Base-by-base conservation (phyloP, 495 filamentous ascomycete genomes). In the Daldinia caldariorum region DNA sequence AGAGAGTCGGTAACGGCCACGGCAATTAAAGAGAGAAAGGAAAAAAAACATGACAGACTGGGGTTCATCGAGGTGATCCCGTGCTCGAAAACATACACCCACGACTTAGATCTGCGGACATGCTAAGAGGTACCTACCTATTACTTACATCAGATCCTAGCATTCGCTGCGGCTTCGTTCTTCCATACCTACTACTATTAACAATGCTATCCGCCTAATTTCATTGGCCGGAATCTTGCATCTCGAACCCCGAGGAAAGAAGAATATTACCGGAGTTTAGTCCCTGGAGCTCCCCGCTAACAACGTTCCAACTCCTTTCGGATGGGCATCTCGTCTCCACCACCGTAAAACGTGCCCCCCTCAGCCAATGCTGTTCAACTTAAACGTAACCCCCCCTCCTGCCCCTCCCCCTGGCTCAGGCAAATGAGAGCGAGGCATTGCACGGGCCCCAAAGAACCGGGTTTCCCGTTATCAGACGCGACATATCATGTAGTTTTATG, bases 81-180 rank as follows among this genome's bases (percentile, higher is more conserved):
- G 50, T 32, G 31, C 50, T 31, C n/a, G 50, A 29, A 26, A n/a
- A 22, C 18, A 47, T 47, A 47, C 43, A 47, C 5, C 18, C 20
- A 16, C 20, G 16, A 18, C 43, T 47, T 22, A 47, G 43, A 47
- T 47, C 43, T 47, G 43, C 43, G 9, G 43, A 47, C 22, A 12
- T 16, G 20, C 43, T 47, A 47, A 20, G 20, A n/a, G n/a, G n/a
- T n/a, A n/a, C n/a, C n/a, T 47, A 47, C n/a, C n/a, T n/a, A 47
- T 47, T 47, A 47, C 43, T 47, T 47, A 47, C 43, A 47, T 47
- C 43, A 47, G 43, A 47, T 47, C 43, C 43, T 12, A 47, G 43
- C 16, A 47, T 26, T 26, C 5, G 43, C 43, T 8, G 43, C 43
- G 16, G 43, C 43, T 22, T 22, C 43, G 4, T 10, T 47, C 43